Evolutionary conservation across 2,329 filamentous ascomycete genomes (phyloP).

Genomic region (Metarhizium rileyi): DNA sequence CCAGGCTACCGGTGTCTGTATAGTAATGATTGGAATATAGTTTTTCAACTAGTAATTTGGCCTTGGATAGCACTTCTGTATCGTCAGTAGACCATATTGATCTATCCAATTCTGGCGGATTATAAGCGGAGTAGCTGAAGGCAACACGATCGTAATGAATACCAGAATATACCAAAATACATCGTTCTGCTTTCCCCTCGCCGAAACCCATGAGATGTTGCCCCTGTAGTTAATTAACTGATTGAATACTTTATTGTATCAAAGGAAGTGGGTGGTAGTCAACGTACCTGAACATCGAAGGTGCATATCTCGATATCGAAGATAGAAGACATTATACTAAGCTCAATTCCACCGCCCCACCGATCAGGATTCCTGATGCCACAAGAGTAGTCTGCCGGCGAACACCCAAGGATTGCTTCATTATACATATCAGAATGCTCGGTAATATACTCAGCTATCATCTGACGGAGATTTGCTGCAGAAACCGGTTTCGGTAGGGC

Average conservation of each 20-base stretch:
- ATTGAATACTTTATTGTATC: not conserved
- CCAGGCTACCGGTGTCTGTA: conserved; percentile 76
- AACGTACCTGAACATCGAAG: conserved; percentile 58
- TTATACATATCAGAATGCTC: conserved; percentile 62
- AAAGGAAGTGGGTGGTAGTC: not conserved
- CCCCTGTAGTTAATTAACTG: conserved; percentile 11
- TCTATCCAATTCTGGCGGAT: conserved; percentile 65
- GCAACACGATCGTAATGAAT: conserved; percentile 92
- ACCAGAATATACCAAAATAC: conserved; percentile 79
- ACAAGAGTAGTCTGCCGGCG: conserved; percentile 65
- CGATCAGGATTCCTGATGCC: conserved; percentile 73
- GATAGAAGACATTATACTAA: conserved; percentile 73
- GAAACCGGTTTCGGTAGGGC: conserved; percentile 53
- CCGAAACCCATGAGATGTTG: conserved; percentile 54
- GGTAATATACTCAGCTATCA: conserved; percentile 73
- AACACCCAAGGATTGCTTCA: conserved; percentile 64
- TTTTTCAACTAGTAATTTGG: conserved; percentile 53
- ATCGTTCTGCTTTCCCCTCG: conserved; percentile 57
- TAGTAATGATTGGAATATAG: conserved; percentile 69
- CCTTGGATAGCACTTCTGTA: conserved; percentile 60
- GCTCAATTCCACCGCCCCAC: conserved; percentile 89
- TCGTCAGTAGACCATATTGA: conserved; percentile 44
- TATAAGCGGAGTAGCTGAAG: conserved; percentile 53
- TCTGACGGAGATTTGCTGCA: conserved; percentile 53
- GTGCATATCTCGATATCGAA: conserved; percentile 81